Base-by-base conservation (phyloP, 805 yeast species). In the Suhomyces kilbournensis region DNA sequence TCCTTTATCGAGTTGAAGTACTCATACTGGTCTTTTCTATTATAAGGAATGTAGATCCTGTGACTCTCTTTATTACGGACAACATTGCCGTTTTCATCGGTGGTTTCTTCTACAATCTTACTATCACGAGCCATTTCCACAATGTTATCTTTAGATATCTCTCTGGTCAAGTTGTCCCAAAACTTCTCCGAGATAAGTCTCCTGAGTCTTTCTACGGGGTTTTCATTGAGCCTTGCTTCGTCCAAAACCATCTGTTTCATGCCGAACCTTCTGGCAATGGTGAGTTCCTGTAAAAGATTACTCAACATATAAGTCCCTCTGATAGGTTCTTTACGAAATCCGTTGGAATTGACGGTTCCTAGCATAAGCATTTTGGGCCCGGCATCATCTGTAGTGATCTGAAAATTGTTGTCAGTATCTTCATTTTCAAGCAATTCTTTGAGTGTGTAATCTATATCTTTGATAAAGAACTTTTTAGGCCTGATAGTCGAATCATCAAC, bases 281-380 rank as follows among this genome's bases (percentile, higher is more conserved):
- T 90, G 57, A 91, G 75, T 68, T 91, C 97, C 71, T 91, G 97
- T 51, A 91, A 75, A 39, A 92, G 70, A 67, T 92, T 92, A 0
- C 94, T 85, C 47, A 91, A 71, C 92, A 88, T 88, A 64, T 91
- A 91, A 0, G 97, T 91, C 3, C 97, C 97, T 53, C 96, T 74
- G 51, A 91, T 78, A 54, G 85, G 88, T 50, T 80, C 80, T 59
- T 81, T 85, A 38, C 82, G 84, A 70, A 71, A 89, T 1, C 97
- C 97, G 61, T 84, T 82, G 3, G 96, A 90, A 64, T 88, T 88
- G 35, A 85, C 90, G 2, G 97, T 90, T 7, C 94, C 94, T 12
- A 89, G 74, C 59, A 81, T 80, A 53, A 88, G 71, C n/a, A 85
- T 90, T 64, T 88, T 88, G 3, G 96, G 94, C 1, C 96, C 96